These are phyloP conservation scores for Martensiomyces pterosporus DNA, from an alignment of 192 early-diverging fungal species.

Conservation along the genomic window DNA sequence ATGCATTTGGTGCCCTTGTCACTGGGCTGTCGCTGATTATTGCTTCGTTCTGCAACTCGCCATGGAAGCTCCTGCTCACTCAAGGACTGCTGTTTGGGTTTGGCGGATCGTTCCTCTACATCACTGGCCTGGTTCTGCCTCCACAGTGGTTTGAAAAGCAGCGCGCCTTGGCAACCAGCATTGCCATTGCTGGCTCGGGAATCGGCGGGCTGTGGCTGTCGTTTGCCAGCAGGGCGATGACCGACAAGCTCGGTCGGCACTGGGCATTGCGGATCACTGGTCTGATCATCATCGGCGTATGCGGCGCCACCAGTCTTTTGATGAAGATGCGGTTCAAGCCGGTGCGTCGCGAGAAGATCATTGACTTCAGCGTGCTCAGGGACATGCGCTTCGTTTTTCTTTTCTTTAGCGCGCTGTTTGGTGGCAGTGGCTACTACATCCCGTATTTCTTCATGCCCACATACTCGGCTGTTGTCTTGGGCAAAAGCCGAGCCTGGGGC, in stretches of 20 bases:
- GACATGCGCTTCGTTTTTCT: conserved; percentile 16
- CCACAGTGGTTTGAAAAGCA: conserved; percentile 65
- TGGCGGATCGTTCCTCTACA: conserved; percentile 58
- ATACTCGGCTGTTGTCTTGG: conserved; percentile 12
- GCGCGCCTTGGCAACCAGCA: conserved; percentile 62
- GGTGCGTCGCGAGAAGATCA: conserved; percentile 10
- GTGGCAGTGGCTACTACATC: conserved; percentile 10
- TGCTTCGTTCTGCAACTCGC: conserved; percentile 27
- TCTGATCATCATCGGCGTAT: conserved; percentile 44
- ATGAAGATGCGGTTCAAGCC: conserved; percentile 20
- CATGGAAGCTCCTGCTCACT: conserved; percentile 64
- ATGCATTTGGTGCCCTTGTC: conserved; percentile 12
- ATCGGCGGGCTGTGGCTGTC: conserved; percentile 65
- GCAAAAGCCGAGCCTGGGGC: conserved; percentile 14
- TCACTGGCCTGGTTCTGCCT: conserved; percentile 60
- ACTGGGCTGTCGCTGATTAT: conserved; percentile 11
- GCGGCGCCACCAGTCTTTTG: conserved; percentile 4
- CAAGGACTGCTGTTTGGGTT: conserved; percentile 72
- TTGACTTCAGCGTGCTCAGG: conserved; percentile 12
- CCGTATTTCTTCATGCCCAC: conserved; percentile 23
- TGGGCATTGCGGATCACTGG: conserved; percentile 68
- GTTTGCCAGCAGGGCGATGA: conserved; percentile 51
- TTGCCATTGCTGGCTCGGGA: conserved; percentile 67
- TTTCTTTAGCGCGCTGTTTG: conserved; percentile 13
- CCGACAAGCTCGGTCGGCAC: conserved; percentile 48